These are phyloP conservation scores for Russula vinacea DNA, from an alignment of 768 basidiomycete species.

Conservation along the genomic window DNA sequence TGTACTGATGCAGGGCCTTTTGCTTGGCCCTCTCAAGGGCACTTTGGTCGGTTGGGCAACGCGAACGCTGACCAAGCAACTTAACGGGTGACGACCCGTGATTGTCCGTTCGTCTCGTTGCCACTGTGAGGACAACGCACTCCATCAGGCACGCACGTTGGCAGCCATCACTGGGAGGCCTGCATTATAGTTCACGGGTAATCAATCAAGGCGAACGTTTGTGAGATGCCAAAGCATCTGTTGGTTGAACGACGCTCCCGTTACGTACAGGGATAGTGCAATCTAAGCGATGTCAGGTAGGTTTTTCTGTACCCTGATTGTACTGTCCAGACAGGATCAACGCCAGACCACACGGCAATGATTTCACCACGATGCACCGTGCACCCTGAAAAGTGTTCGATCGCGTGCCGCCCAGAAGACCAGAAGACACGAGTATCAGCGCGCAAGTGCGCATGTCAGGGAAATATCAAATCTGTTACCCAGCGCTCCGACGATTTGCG, in stretches of 20 bases:
- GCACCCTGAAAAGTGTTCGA: not conserved
- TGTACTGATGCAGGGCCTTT: too few species aligned
- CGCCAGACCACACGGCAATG: too few species aligned
- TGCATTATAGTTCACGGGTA: not conserved
- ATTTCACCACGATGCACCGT: not conserved
- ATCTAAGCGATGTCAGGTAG: not conserved
- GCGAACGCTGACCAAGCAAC: not conserved
- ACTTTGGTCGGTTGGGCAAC: too few species aligned
- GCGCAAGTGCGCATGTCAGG: not conserved
- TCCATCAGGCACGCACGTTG: not conserved
- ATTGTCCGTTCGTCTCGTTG: too few species aligned
- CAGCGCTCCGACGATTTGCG: not conserved
- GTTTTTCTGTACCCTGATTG: not conserved
- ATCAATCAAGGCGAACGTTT: not conserved
- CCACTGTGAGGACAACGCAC: too few species aligned
- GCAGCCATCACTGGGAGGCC: not conserved
- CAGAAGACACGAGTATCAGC: not conserved
- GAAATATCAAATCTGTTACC: not conserved
- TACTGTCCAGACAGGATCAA: not conserved
- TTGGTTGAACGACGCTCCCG: not conserved
- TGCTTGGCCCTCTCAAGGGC: too few species aligned
- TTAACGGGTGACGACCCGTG: too few species aligned
- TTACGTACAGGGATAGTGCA: too few species aligned
- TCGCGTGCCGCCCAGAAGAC: not conserved
- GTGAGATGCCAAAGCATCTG: not conserved